These are phyloP conservation scores for Amaranthus tricolor DNA, from an alignment of 179 eudicot genomes.

Conservation along the genomic window DNA sequence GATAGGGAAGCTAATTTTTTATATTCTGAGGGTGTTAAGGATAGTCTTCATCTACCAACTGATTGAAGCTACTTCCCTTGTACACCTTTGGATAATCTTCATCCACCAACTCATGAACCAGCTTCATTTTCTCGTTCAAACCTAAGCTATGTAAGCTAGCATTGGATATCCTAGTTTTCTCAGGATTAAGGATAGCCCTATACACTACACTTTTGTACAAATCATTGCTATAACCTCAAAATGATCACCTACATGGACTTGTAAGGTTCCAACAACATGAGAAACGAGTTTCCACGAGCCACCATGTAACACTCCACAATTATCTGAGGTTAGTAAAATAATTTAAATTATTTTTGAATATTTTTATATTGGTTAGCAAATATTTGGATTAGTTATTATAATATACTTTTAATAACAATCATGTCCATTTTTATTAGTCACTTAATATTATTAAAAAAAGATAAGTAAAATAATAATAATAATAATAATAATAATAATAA, in stretches of 20 bases:
- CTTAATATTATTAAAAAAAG: too few species aligned
- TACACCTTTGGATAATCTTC: conserved; percentile 41
- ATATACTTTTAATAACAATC: too few species aligned
- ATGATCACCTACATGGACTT: conserved; percentile 55
- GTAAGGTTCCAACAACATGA: conserved; percentile 37
- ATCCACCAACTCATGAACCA: conserved; percentile 53
- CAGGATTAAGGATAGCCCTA: conserved; percentile 43
- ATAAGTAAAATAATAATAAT: too few species aligned
- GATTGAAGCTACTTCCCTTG: conserved; percentile 45
- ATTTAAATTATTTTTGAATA: too few species aligned
- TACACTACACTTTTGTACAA: conserved; percentile 53
- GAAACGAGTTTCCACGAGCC: conserved; percentile 46
- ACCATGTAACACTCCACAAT: conserved; percentile 31
- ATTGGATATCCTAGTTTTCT: conserved; percentile 49
- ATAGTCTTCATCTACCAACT: conserved; percentile 56
- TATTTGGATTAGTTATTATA: too few species aligned
- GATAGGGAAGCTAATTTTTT: too few species aligned
- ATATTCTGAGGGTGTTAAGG: conserved; percentile 44
- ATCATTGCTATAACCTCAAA: conserved; percentile 65
- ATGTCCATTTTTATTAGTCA: too few species aligned
- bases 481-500: too few species aligned
- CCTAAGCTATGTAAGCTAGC: conserved; percentile 70
- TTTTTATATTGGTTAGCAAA: too few species aligned
- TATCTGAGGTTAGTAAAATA: too few species aligned
- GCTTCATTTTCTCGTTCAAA: conserved; percentile 44